Conservation (phyloP, 805 yeast species). For the Lachancea quebecensis region DNA sequence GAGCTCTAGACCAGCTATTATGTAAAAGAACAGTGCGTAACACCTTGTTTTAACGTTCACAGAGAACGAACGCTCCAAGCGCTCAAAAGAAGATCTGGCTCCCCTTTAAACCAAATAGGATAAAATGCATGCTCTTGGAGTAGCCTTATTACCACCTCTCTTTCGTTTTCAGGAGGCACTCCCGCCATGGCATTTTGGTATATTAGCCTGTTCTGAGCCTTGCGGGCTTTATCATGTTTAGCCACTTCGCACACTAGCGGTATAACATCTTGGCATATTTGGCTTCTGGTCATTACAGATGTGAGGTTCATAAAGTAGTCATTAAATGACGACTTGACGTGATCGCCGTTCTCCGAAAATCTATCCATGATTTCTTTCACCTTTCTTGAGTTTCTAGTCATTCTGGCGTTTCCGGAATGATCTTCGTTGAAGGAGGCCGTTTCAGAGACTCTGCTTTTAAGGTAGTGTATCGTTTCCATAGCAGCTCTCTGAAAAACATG, state of each 20-base stretch:
- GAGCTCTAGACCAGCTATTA: slow-evolving; percentile 30
- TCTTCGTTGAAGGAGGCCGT: slow-evolving; percentile 1
- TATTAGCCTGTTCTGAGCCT: slow-evolving; percentile 14
- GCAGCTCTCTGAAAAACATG: not conserved
- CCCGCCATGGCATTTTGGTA: slow-evolving; percentile 11
- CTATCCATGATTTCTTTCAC: slow-evolving; percentile 20
- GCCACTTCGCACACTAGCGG: slow-evolving; percentile 26
- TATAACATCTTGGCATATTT: slow-evolving; percentile 15
- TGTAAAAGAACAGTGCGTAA: slow-evolving; percentile 14
- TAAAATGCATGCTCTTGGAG: slow-evolving; percentile 16
- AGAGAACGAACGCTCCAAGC: no score
- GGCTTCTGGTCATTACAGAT: slow-evolving; percentile 5
- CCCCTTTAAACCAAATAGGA: slow-evolving; percentile 21
- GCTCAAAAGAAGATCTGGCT: slow-evolving; percentile 13
- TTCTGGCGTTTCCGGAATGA: slow-evolving; percentile 11
- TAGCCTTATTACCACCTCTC: slow-evolving; percentile 19
- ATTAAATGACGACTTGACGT: not conserved
- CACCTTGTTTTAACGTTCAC: no score
- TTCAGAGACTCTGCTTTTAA: slow-evolving; percentile 2
- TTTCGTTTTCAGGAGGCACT: slow-evolving; percentile 12
- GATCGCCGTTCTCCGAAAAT: slow-evolving; percentile 14
- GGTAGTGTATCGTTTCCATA: not conserved
- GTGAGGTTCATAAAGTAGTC: not conserved
- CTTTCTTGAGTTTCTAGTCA: slow-evolving; percentile 25
- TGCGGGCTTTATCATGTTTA: slow-evolving; percentile 14